Evolutionary conservation across 371 early-diverging fungal genomes (phyloP).

Genomic region (Rhizopus arrhizus): DNA sequence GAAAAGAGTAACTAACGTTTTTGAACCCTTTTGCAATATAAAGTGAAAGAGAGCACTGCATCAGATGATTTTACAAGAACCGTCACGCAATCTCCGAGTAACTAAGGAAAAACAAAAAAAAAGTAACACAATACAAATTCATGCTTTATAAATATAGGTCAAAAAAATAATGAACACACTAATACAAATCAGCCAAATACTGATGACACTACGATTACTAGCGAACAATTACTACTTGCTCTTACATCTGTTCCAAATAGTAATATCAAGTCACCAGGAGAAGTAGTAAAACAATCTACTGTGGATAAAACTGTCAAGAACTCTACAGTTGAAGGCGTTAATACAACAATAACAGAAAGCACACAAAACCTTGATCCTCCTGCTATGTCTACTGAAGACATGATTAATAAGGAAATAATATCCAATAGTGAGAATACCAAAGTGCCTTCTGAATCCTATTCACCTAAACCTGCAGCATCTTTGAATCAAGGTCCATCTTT

Average conservation of each 20-base stretch:
- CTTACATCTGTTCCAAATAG: conserved; percentile 32
- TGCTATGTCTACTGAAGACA: neutral
- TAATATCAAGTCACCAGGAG: neutral
- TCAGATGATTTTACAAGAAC: conserved; percentile 19
- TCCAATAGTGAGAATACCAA: neutral
- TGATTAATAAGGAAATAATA: neutral
- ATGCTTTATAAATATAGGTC: neutral
- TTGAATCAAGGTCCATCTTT: neutral
- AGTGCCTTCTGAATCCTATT: neutral
- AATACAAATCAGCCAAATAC: neutral
- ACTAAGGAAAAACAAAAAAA: neutral
- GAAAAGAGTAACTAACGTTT: neutral
- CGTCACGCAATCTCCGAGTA: conserved; percentile 18
- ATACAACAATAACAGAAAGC: neutral
- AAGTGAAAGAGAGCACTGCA: conserved; percentile 6
- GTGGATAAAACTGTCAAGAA: neutral
- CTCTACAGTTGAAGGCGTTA: conserved; percentile 1
- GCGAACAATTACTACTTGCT: conserved; percentile 44
- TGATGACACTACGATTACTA: conserved; percentile 27
- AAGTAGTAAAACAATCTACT: neutral
- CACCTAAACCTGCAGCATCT: neutral
- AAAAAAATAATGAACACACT: neutral
- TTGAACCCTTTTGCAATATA: neutral
- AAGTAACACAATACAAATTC: conserved; percentile 9
- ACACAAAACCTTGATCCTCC: neutral